Evolutionary conservation across 2,329 filamentous ascomycete genomes (phyloP).

Genomic region (Cladophialophora yegresii): DNA sequence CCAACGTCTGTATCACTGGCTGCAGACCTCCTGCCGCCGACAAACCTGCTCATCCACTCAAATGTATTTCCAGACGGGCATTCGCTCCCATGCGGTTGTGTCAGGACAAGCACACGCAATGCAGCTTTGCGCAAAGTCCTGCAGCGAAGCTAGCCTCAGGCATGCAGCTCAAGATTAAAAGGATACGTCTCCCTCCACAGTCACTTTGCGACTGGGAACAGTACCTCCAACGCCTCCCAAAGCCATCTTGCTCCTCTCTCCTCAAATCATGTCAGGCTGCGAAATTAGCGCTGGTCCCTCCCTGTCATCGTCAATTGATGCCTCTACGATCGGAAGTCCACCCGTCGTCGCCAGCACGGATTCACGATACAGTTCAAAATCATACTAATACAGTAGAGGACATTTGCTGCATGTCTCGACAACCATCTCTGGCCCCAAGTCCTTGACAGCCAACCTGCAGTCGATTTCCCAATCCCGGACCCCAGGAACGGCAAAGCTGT

Average conservation of each 20-base stretch:
- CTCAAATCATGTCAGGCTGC: constrained; percentile 16
- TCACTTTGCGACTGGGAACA: neutral
- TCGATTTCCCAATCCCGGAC: constrained; percentile 11
- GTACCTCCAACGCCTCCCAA: constrained; percentile 6
- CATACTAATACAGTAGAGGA: neutral
- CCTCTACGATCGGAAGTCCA: neutral
- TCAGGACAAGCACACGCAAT: neutral
- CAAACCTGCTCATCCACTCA: neutral
- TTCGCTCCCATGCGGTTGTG: neutral
- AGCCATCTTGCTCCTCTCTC: constrained; percentile 5
- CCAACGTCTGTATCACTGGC: neutral
- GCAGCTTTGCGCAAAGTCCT: neutral
- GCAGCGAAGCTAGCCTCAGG: neutral
- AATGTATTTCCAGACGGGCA: neutral
- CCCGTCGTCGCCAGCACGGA: neutral
- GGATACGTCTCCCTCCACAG: neutral
- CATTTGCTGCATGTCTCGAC: constrained; percentile 10
- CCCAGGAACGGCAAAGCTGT: neutral
- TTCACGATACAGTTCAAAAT: neutral
- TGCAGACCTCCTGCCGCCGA: neutral
- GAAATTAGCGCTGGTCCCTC: constrained; percentile 10
- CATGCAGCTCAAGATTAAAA: constrained; percentile 3
- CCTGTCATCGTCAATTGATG: neutral
- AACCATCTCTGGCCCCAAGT: neutral
- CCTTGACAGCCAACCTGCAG: constrained; percentile 7